A percentile compares a stretch with the other conserved stretches of the same genome.
These are phyloP conservation scores for Areca catechu DNA, from an alignment of 176 grass and related monocot species.

Conservation along the genomic window DNA sequence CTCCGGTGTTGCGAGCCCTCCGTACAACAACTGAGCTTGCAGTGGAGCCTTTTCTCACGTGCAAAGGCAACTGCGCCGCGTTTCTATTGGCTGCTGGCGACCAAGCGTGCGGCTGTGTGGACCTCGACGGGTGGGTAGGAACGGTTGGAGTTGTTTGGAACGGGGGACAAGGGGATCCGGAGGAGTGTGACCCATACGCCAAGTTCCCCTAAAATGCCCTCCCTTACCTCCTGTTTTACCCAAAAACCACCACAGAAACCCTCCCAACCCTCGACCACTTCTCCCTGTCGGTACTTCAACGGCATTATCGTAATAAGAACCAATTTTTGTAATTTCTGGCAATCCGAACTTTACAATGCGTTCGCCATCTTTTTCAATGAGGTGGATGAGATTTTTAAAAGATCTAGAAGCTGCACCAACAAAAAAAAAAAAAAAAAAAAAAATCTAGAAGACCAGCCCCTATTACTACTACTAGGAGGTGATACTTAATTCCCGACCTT, in stretches of 20 bases:
- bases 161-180: neutral
- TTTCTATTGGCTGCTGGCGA: neutral
- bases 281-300: too few relatives aligned
- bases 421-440: too few relatives aligned
- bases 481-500: neutral
- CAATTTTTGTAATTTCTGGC: neutral
- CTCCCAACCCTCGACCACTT: neutral
- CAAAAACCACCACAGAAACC: constrained; percentile 3
- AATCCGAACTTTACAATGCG: neutral
- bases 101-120: neutral
- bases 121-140: constrained; percentile 13
- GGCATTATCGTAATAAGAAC: too few relatives aligned
- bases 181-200: neutral
- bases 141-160: constrained; percentile 44
- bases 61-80: neutral
- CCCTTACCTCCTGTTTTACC: neutral
- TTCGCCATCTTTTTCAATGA: neutral
- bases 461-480: too few relatives aligned
- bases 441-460: too few relatives aligned
- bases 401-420: neutral
- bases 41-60: too few relatives aligned
- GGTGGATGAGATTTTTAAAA: constrained; percentile 7
- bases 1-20: too few relatives aligned
- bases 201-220: neutral
- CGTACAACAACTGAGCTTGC: too few relatives aligned